phyloP scores from a whole-genome alignment of 495 filamentous ascomycete species.

The Niebla homalea region DNA sequence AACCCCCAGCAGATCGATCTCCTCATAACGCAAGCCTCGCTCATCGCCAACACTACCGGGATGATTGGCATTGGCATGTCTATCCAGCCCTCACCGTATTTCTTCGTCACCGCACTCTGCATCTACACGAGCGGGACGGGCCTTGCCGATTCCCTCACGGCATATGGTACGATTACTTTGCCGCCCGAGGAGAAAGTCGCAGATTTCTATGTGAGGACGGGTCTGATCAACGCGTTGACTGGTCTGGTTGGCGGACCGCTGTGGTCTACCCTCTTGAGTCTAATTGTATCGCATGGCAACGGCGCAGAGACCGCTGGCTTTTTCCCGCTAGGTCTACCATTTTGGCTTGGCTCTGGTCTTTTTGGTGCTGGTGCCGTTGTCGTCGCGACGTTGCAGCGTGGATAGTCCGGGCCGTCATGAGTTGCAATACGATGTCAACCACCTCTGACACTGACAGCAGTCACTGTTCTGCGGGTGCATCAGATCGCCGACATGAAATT shows the following conservation, averaged over 20 bases:
- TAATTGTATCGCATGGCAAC: no score
- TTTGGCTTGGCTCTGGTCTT: conserved; percentile 6
- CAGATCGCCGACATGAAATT: no score
- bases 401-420: no score
- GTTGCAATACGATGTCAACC: no score
- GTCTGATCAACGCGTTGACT: conserved; percentile 3
- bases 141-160: conserved; percentile 1
- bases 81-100: not conserved
- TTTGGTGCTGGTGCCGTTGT: no score
- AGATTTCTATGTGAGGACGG: conserved; percentile 5
- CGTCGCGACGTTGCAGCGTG: no score
- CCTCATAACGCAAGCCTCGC: conserved; percentile 4
- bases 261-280: conserved; percentile 6
- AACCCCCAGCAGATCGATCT: conserved; percentile 4
- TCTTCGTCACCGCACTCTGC: conserved; percentile 4
- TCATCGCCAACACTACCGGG: conserved; percentile 6
- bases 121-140: conserved; percentile 9
- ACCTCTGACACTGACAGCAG: no score
- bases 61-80: conserved; percentile 9
- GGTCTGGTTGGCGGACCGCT: not conserved
- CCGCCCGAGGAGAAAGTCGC: not conserved
- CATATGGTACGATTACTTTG: conserved; percentile 6
- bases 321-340: conserved; percentile 4
- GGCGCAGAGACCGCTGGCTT: conserved; percentile 1
- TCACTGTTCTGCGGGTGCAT: no score